Evolutionary conservation across 1,284 basidiomycete species (phyloP).

Genomic region (Mycena citricolor): DNA sequence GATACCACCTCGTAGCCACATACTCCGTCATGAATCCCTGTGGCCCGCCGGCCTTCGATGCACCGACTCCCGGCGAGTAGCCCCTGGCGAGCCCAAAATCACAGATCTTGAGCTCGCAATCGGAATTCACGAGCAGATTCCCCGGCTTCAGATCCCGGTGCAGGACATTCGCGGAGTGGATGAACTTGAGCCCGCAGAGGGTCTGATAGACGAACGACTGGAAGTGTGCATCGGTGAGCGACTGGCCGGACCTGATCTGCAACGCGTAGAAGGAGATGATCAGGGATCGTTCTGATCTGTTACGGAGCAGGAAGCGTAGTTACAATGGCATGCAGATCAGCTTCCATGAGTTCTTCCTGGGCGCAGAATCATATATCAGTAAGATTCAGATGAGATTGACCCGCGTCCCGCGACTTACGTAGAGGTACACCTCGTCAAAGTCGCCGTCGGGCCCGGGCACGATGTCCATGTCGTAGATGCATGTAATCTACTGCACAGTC

Average conservation of each 20-base stretch:
- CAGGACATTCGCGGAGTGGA: slow-evolving; percentile 97
- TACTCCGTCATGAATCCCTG: slow-evolving; percentile 99
- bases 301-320: slow-evolving; percentile 1
- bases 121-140: slow-evolving; percentile 95
- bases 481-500: slow-evolving; percentile 65
- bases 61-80: slow-evolving; percentile 80
- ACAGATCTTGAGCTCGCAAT: slow-evolving; percentile 97
- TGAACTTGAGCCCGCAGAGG: slow-evolving; percentile 97
- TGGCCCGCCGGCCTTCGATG: slow-evolving; percentile 69
- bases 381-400: slow-evolving; percentile 4
- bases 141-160: slow-evolving; percentile 98
- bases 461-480: slow-evolving; percentile 96
- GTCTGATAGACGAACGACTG: slow-evolving; percentile 99
- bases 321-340: slow-evolving; percentile 98
- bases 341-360: slow-evolving; percentile 98
- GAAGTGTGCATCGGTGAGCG: slow-evolving; percentile 97
- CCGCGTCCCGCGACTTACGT: slow-evolving; percentile 50
- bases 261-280: slow-evolving; percentile 8
- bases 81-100: slow-evolving; percentile 98
- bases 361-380: too few species aligned
- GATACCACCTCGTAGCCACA: slow-evolving; percentile 96
- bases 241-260: slow-evolving; percentile 98
- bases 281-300: background rate
- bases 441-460: slow-evolving; percentile 85
- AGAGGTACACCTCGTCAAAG: slow-evolving; percentile 95